phyloP scores from a whole-genome alignment of 805 yeast species.

The Crinitomyces ghanaensis region DNA sequence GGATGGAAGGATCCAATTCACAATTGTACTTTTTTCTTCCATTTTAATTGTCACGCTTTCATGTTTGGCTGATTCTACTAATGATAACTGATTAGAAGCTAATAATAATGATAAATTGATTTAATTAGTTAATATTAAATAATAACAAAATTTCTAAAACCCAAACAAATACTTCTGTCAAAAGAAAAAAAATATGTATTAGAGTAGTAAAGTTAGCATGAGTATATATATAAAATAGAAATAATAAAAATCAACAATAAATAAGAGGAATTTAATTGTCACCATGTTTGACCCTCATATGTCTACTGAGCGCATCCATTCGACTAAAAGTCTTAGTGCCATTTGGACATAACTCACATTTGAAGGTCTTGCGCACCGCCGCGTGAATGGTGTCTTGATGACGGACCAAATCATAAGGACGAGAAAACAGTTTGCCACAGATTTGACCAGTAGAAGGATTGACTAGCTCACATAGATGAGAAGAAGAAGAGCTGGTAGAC shows the following conservation, averaged over 20 bases:
- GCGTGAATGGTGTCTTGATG: conserved; percentile 97
- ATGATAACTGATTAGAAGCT: no score
- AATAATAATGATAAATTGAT: no score
- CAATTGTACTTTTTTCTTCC: no score
- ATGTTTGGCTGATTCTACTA: no score
- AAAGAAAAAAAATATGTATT: neutral
- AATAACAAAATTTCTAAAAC: neutral
- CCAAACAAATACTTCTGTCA: neutral
- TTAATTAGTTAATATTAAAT: neutral
- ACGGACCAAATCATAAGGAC: conserved; percentile 89
- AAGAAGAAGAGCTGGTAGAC: conserved; percentile 3
- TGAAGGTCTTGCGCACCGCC: conserved; percentile 68
- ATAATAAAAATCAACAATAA: conserved; percentile 1
- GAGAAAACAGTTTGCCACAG: conserved; percentile 72
- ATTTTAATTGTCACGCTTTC: no score
- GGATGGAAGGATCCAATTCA: no score
- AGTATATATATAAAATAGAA: neutral
- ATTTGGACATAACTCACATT: conserved; percentile 78
- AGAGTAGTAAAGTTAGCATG: neutral
- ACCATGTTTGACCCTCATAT: conserved; percentile 76
- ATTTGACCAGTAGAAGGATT: conserved; percentile 49
- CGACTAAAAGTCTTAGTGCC: conserved; percentile 79
- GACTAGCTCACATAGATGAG: conserved; percentile 19
- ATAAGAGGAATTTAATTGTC: conserved; percentile 1
- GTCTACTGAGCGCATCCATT: conserved; percentile 89